Evolutionary conservation across 2,329 filamentous ascomycete genomes (phyloP), one percentile per base, ranked within the genome.

Genomic region (Colletotrichum cuscutae): DNA sequence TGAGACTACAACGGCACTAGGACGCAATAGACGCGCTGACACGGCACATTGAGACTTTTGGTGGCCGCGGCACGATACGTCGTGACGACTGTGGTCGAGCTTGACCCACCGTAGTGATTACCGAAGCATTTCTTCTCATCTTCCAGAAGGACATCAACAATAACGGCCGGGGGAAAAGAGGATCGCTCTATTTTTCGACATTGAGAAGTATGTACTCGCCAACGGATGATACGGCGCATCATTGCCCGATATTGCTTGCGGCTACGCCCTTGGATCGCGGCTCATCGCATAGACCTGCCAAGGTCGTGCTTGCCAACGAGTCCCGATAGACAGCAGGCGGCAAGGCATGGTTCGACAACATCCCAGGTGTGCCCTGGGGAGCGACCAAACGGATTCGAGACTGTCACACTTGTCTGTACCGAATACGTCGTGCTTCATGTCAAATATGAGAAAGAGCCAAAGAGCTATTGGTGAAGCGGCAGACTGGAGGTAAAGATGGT

Each of bases 1-100:
- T 71, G 71, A 64, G 54, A 52, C 71, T 72, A 57, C 56, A 30
- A 30, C 57, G 37, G n/a, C 67, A 65, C 71, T 72, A 70, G 58
- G 46, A 30, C 56, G 60, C 19, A 65, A 65, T 37, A 60, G 46
- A 70, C 35, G 53, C 57, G 70, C 49, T 35, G 56, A 70, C 54
- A 35, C 54, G 59, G 65, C 65, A 70, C 66, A 54, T 65, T 26
- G 28, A 42, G 49, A 60, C 22, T 42, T n/a, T 56, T 70, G 46
- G 46, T 60, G 60, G 28, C 35, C 35, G 46, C 58, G 53, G 65
- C 65, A 71, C 68, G 69, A 63, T 49, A 22, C 42, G 13, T 19
- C 7, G 19, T 58, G 3, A 49, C 49, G 64, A 12, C 58, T 22
- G 52, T 68, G 65, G 52, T 9, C 13, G 15, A 26, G 30, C 52